Base-by-base conservation (phyloP, 1,284 basidiomycete species). In the Takashimella koratensis region DNA sequence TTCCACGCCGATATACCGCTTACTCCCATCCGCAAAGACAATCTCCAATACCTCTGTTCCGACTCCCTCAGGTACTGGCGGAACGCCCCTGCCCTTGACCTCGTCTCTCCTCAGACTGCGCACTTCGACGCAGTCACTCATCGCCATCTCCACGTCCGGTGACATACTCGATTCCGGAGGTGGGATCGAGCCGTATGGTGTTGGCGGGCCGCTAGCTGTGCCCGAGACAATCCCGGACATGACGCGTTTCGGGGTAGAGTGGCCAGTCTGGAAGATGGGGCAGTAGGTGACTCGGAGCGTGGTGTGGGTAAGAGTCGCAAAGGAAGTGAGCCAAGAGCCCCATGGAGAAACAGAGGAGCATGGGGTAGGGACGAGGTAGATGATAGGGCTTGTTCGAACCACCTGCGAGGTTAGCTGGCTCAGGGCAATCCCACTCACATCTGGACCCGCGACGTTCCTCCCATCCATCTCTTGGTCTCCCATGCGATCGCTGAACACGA, bases 31-130 rank as follows among this genome's bases (percentile, higher is more conserved):
- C 13, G 48, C 49, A 59, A 71, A 73, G 2, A 63, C 58, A 55
- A 75, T 61, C 51, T 73, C 70, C 23, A 75, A 52, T 0, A 73
- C 66, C 50, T 73, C 70, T 8, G 67, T 67, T 21, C 65, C 67
- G 5, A 63, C 63, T 6, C 65, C 67, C 24, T 71, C 66, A 0
- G 72, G 72, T 0, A 60, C 61, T 10, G 59, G 49, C 11, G 71
- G 73, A 1, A 75, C 56, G 2, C 64, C 64, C 19, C 67, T 55
- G 2, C 63, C 63, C 25, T 57, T 63, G 5, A 70, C 57, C 52
- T 75, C 71, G 23, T 70, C 70, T 45, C 59, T 59, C 13, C 67
- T 58, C n/a, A 75, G 51, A 51, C 68, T 64, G 8, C 66, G 53
- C 0, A 73, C 64, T 41, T 71, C 70, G n/a, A 62, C 57, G 45